Conservation (phyloP, 176 grass and related monocot species). For the Aegilops bicornis region DNA sequence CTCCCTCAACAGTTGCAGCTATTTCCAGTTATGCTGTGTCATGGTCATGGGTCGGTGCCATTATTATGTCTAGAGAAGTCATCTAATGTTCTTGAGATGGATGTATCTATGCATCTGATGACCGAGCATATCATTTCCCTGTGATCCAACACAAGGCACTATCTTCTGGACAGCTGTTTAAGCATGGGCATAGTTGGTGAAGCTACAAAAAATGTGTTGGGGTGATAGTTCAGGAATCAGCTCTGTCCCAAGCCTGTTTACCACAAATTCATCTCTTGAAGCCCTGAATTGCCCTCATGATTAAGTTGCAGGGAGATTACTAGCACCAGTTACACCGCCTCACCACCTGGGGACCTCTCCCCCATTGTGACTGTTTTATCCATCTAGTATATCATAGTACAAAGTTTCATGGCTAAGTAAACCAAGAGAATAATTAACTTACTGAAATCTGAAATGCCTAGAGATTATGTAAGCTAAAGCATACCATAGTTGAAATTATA, state of each 20-base stretch:
- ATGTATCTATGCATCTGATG: constrained; percentile 19
- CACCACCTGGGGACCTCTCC: neutral
- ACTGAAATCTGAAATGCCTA: neutral
- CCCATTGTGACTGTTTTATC: neutral
- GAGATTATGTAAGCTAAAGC: neutral
- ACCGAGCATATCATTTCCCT: constrained; percentile 11
- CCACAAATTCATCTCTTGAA: constrained; percentile 3
- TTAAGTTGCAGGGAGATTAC: neutral
- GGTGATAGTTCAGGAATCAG: constrained; percentile 1
- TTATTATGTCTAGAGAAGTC: constrained; percentile 21
- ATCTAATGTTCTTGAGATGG: constrained; percentile 29
- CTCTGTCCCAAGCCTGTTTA: neutral
- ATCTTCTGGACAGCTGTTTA: constrained; percentile 16
- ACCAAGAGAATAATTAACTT: neutral
- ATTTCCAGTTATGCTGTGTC: constrained; percentile 2
- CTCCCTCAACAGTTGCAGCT: constrained; percentile 3
- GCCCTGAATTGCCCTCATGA: neutral
- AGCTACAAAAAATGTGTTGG: constrained; percentile 20
- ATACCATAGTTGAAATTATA: neutral
- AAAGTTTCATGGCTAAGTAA: neutral
- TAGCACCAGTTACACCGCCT: neutral
- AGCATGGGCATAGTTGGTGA: constrained; percentile 13
- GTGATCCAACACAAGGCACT: constrained; percentile 18
- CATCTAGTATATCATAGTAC: neutral
- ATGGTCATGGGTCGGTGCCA: constrained; percentile 9